A percentile compares a stretch with the other conserved stretches of the same genome.
Conservation (phyloP, 768 basidiomycete genomes). For the Tylopilus sp. region DNA sequence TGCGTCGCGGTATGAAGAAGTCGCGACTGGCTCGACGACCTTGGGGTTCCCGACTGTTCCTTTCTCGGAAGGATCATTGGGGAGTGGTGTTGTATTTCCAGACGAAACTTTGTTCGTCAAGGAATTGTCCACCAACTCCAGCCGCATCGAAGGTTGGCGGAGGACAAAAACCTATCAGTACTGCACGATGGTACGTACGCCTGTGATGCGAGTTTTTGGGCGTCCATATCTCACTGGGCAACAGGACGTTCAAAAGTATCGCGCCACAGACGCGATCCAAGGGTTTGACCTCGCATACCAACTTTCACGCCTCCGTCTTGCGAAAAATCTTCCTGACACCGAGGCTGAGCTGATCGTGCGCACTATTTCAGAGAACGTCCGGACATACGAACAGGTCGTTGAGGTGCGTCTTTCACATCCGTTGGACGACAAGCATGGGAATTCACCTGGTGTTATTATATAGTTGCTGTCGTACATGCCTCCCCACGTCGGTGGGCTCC, state of each 20-base stretch:
- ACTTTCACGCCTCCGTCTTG: constrained; percentile 72
- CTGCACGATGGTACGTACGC: constrained; percentile 55
- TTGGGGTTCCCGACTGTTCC: constrained; percentile 66
- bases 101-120: constrained; percentile 64
- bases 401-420: constrained; percentile 54
- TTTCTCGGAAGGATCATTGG: constrained; percentile 52
- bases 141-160: constrained; percentile 92
- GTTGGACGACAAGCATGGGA: too few species aligned
- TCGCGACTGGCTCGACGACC: constrained; percentile 63
- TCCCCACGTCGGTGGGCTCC: constrained; percentile 75
- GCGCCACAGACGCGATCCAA: constrained; percentile 57
- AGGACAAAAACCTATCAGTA: constrained; percentile 77
- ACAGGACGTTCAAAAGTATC: constrained; percentile 65
- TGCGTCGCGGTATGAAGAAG: constrained; percentile 89
- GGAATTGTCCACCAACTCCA: constrained; percentile 74
- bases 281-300: constrained; percentile 88
- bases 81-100: constrained; percentile 75
- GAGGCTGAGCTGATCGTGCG: constrained; percentile 78
- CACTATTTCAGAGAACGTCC: constrained; percentile 65
- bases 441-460: neutral
- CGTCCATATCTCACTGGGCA: constrained; percentile 8
- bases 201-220: neutral
- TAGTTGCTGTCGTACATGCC: constrained; percentile 81
- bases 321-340: constrained; percentile 63
- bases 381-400: constrained; percentile 82